Percentiles rank a stretch among this genome's conserved stretches.
Conservation (phyloP, 2,329 filamentous ascomycete species). For the Colletotrichum lini region DNA sequence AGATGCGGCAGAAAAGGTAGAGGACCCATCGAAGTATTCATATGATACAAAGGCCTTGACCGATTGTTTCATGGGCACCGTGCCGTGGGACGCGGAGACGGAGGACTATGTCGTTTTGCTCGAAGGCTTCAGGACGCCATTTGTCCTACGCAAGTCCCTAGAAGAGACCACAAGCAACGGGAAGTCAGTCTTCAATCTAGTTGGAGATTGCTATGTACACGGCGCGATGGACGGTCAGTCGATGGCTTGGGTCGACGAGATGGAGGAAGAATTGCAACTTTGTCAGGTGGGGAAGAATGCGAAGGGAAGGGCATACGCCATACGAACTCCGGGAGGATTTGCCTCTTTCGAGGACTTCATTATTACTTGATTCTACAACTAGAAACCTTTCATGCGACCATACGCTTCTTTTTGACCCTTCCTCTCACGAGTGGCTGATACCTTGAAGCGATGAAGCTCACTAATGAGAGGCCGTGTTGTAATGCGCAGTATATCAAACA, state of each 20-base stretch:
- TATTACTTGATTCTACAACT: background rate
- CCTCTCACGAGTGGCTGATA: too few species aligned
- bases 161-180: background rate
- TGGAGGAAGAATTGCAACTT: background rate
- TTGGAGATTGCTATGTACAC: slow-evolving; percentile 31
- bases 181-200: background rate
- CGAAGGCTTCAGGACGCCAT: slow-evolving; percentile 52
- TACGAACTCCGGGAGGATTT: background rate
- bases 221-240: slow-evolving; percentile 19
- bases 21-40: background rate
- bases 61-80: slow-evolving; percentile 4
- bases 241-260: background rate
- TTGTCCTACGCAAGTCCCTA: slow-evolving; percentile 46
- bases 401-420: too few species aligned
- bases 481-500: background rate
- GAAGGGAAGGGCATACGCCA: slow-evolving; percentile 9
- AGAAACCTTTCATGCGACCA: fast-evolving
- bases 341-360: background rate
- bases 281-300: background rate
- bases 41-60: background rate
- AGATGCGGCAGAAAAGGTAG: background rate
- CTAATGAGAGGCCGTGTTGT: too few species aligned
- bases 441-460: too few species aligned
- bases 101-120: slow-evolving; percentile 51
- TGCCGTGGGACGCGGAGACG: slow-evolving; percentile 27